Conservation (phyloP, 441 rosid species). For the Erodium texanum region DNA sequence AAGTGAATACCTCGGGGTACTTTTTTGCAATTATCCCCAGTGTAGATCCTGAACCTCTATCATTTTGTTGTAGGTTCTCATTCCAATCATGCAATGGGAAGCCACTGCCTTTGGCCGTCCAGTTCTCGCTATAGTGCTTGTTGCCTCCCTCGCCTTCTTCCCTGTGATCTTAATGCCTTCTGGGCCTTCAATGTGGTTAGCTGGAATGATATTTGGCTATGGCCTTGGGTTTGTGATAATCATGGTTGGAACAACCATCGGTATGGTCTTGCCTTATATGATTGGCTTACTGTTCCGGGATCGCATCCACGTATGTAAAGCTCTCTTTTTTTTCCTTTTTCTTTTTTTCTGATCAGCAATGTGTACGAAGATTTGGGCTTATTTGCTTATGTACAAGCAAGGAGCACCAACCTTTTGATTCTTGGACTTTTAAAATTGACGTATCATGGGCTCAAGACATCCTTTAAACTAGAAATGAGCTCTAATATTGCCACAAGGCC, state of each 20-base stretch:
- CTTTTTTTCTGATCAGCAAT: no score
- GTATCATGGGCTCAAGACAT: no score
- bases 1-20: no score
- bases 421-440: no score
- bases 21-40: background rate
- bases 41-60: constrained; percentile 8
- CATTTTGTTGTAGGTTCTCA: constrained; percentile 47
- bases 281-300: constrained; percentile 79
- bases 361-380: no score
- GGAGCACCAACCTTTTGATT: no score
- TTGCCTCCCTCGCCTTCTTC: constrained; percentile 78
- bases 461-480: no score
- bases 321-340: no score
- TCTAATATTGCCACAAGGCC: no score
- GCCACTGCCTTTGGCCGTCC: constrained; percentile 98
- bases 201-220: constrained; percentile 97
- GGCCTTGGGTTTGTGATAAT: constrained; percentile 81
- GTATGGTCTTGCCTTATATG: constrained; percentile 78
- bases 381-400: no score
- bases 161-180: constrained; percentile 94
- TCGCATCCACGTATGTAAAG: constrained; percentile 64
- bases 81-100: constrained; percentile 91
- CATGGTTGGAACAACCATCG: constrained; percentile 92
- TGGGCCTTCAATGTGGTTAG: constrained; percentile 99
- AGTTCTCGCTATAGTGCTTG: constrained; percentile 65